Conservation (phyloP, 2,329 filamentous ascomycete genomes). For the Xylariales sp. region DNA sequence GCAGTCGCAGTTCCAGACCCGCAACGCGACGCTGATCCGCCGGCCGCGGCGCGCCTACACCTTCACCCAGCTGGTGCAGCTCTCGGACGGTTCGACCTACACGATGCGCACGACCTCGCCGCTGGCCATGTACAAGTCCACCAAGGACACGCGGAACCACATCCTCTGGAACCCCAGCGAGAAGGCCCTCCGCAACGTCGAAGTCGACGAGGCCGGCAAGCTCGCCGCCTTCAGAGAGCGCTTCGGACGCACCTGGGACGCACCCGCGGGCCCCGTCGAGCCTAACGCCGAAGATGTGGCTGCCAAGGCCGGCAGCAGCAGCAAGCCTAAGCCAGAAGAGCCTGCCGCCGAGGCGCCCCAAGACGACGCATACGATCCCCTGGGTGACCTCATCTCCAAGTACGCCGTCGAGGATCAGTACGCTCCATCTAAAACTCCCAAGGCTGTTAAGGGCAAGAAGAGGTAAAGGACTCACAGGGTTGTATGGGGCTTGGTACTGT, state of each 20-base stretch:
- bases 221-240: constrained; percentile 79
- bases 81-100: constrained; percentile 86
- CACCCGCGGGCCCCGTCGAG: constrained; percentile 24
- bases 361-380: constrained; percentile 26
- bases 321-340: constrained; percentile 8
- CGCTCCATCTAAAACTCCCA: too few relatives aligned
- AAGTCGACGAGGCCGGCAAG: constrained; percentile 91
- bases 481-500: constrained; percentile 33
- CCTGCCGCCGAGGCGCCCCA: constrained; percentile 18
- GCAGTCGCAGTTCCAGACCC: constrained; percentile 51
- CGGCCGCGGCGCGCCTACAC: constrained; percentile 91
- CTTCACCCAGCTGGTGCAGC: constrained; percentile 93
- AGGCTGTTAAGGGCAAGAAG: constrained; percentile 33
- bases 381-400: constrained; percentile 48
- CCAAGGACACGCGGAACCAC: constrained; percentile 86
- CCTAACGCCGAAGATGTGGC: constrained; percentile 23
- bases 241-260: constrained; percentile 82
- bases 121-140: constrained; percentile 49
- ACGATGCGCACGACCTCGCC: constrained; percentile 75
- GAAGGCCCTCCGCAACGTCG: constrained; percentile 77
- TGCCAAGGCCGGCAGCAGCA: constrained; percentile 9
- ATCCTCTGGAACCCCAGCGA: constrained; percentile 86
- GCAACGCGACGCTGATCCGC: constrained; percentile 78
- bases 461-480: too few relatives aligned
- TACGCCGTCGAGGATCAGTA: too few relatives aligned